phyloP scores from a whole-genome alignment of 257 asterid genomes.

The Galeopsis tetrahit region DNA sequence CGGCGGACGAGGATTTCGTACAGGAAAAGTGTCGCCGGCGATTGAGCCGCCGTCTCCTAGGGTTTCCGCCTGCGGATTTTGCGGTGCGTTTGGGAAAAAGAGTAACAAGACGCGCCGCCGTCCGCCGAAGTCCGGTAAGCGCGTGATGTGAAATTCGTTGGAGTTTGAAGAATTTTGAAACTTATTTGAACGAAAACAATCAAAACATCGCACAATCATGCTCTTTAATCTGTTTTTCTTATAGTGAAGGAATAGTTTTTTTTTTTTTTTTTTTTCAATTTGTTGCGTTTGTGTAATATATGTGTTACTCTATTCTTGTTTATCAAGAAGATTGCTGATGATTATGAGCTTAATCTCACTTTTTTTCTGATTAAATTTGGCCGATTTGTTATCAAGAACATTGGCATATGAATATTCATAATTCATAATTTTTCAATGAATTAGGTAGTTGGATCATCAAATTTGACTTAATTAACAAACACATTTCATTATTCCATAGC shows the following conservation, averaged over 20 bases:
- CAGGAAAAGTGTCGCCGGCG: slow-evolving; percentile 51
- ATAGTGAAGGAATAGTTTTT: slow-evolving; percentile 12
- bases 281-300: slow-evolving; percentile 23
- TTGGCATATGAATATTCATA: background rate
- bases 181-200: slow-evolving; percentile 2
- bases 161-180: slow-evolving; percentile 33
- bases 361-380: background rate
- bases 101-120: slow-evolving; percentile 51
- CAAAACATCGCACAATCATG: slow-evolving; percentile 20
- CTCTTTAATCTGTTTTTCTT: slow-evolving; percentile 15
- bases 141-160: slow-evolving; percentile 38
- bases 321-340: slow-evolving; percentile 30
- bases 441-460: slow-evolving; percentile 35
- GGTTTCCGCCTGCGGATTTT: slow-evolving; percentile 56
- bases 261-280: background rate
- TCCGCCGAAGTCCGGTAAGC: slow-evolving; percentile 49
- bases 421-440: slow-evolving; percentile 10
- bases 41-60: slow-evolving; percentile 62
- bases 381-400: no score
- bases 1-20: slow-evolving; percentile 50
- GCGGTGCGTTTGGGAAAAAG: slow-evolving; percentile 45
- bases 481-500: background rate
- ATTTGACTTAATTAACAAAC: slow-evolving; percentile 30
- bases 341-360: background rate
- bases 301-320: slow-evolving; percentile 10